Percentiles rank a stretch among this genome's conserved stretches.
phyloP scores from a whole-genome alignment of 768 basidiomycete species.

The Russula foetens region DNA sequence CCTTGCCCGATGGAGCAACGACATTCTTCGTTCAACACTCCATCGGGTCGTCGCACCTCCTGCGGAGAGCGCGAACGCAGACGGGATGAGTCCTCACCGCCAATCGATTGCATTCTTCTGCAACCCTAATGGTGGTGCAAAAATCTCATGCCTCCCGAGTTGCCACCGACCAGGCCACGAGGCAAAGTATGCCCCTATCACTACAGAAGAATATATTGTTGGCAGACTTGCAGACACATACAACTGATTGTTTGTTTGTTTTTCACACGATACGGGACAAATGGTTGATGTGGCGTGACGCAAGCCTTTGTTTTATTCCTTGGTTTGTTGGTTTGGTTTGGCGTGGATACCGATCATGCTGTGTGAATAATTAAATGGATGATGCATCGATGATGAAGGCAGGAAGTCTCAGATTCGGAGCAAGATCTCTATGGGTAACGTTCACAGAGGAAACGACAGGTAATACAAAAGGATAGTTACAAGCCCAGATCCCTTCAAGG shows the following conservation, averaged over 20 bases:
- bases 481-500: not conserved
- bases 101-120: slow-evolving; percentile 87
- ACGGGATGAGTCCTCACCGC: slow-evolving; percentile 52
- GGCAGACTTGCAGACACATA: slow-evolving; percentile 54
- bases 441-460: no score
- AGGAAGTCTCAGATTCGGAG: no score
- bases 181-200: slow-evolving; percentile 61
- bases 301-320: no score
- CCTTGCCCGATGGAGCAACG: slow-evolving; percentile 80
- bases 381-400: no score
- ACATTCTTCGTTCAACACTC: slow-evolving; percentile 67
- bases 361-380: no score
- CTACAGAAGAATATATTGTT: slow-evolving; percentile 71
- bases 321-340: no score
- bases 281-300: no score
- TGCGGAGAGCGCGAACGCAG: slow-evolving; percentile 37
- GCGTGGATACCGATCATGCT: no score
- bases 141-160: slow-evolving; percentile 65
- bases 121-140: slow-evolving; percentile 66
- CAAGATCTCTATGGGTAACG: no score
- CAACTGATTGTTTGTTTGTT: no score
- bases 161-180: slow-evolving; percentile 42
- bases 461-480: not conserved
- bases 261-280: no score
- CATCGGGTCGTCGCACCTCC: slow-evolving; percentile 78